These are phyloP conservation scores for Apiotrichum siamense DNA, from an alignment of 1,284 basidiomycete genomes.

Conservation along the genomic window DNA sequence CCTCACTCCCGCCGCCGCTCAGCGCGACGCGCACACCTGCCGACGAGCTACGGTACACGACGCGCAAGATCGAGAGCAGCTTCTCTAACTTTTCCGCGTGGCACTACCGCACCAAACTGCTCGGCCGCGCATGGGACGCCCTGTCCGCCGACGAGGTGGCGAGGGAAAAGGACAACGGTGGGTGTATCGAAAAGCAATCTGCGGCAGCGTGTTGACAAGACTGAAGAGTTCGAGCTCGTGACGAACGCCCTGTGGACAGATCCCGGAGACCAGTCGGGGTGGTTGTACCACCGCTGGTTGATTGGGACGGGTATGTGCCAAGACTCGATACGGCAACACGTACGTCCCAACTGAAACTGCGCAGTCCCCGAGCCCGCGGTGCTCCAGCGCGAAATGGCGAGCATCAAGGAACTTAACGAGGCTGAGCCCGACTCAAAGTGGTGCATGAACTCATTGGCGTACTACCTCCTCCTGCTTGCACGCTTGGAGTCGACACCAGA, in stretches of 20 bases:
- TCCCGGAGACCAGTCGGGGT: slow-evolving; percentile 90
- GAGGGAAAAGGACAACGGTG: slow-evolving; percentile 62
- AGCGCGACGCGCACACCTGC: slow-evolving; percentile 43
- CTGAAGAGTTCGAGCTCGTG: slow-evolving; percentile 82
- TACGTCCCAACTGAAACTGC: not conserved
- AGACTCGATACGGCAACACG: too few relatives aligned
- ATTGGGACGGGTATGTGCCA: slow-evolving; percentile 60
- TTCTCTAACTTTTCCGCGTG: slow-evolving; percentile 99
- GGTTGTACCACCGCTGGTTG: slow-evolving; percentile 98
- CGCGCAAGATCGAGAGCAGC: slow-evolving; percentile 83
- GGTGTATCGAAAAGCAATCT: too few relatives aligned
- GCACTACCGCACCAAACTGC: slow-evolving; percentile 89
- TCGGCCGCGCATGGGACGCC: slow-evolving; percentile 63
- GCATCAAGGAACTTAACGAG: slow-evolving; percentile 78
- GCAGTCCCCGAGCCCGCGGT: slow-evolving; percentile 56
- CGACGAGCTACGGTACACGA: slow-evolving; percentile 72
- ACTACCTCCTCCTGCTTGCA: slow-evolving; percentile 54
- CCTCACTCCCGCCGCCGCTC: slow-evolving; percentile 55
- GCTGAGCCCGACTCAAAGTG: slow-evolving; percentile 89
- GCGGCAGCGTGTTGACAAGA: too few relatives aligned
- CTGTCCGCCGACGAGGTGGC: slow-evolving; percentile 52
- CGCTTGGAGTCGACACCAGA: slow-evolving; percentile 12
- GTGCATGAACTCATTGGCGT: slow-evolving; percentile 87
- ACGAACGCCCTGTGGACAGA: slow-evolving; percentile 95
- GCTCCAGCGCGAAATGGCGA: slow-evolving; percentile 68